A percentile compares a stretch with the other conserved stretches of the same genome.
These are phyloP conservation scores for Aspergillus indologenus DNA, from an alignment of 495 filamentous ascomycete species.

Conservation along the genomic window DNA sequence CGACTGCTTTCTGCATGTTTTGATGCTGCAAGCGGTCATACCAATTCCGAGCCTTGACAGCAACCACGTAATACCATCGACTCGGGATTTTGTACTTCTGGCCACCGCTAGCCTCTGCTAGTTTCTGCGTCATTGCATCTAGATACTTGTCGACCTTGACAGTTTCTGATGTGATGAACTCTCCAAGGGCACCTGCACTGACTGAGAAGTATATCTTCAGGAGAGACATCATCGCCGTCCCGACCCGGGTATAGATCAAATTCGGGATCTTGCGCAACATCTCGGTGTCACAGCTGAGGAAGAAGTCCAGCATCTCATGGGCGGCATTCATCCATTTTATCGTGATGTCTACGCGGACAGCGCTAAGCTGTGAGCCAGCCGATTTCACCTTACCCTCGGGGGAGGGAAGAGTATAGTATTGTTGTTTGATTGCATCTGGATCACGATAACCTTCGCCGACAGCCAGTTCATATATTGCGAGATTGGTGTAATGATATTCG, in stretches of 20 bases:
- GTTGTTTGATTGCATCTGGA: conserved; percentile 39
- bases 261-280: conserved; percentile 45
- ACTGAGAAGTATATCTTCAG: conserved; percentile 51
- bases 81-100: conserved; percentile 38
- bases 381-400: conserved; percentile 28
- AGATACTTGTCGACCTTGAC: conserved; percentile 49
- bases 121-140: conserved; percentile 33
- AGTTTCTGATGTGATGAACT: conserved; percentile 38
- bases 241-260: conserved; percentile 44
- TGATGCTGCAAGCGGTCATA: conserved; percentile 34
- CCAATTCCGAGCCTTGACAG: conserved; percentile 37
- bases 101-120: conserved; percentile 38
- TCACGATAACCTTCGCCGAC: conserved; percentile 51
- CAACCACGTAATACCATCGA: conserved; percentile 39
- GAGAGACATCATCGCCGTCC: conserved; percentile 43
- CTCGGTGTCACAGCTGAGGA: conserved; percentile 38
- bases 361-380: conserved; percentile 31
- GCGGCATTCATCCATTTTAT: conserved; percentile 49
- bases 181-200: conserved; percentile 40
- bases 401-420: conserved; percentile 40
- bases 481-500: conserved; percentile 44
- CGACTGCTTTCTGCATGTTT: conserved; percentile 12
- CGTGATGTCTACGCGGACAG: conserved; percentile 47
- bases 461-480: conserved; percentile 51
- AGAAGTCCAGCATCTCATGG: conserved; percentile 46